phyloP scores from a whole-genome alignment of 2,329 filamentous ascomycete species.

The Botrytis porri region DNA sequence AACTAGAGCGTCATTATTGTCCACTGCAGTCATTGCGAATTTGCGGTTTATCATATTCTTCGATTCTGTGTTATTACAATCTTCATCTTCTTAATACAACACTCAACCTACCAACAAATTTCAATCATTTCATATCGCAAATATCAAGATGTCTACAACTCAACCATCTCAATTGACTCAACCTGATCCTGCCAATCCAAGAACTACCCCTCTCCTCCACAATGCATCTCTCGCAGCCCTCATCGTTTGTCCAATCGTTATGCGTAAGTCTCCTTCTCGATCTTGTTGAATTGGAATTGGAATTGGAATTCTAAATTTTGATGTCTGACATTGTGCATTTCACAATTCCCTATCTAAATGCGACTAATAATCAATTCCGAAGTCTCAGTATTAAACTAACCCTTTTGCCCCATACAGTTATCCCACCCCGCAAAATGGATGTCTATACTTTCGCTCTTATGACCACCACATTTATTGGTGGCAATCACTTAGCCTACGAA shows the following conservation, averaged over 20 bases:
- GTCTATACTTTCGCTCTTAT: slow-evolving; percentile 55
- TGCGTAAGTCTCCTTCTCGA: slow-evolving; percentile 26
- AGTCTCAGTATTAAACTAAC: neutral
- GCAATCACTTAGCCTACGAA: slow-evolving; percentile 35
- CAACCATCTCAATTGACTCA: slow-evolving; percentile 3
- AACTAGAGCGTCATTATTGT: slow-evolving; percentile 9
- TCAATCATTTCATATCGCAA: neutral
- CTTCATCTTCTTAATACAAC: neutral
- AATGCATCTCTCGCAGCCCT: slow-evolving; percentile 45
- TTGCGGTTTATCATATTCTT: neutral
- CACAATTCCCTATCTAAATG: neutral
- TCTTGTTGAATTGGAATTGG: neutral
- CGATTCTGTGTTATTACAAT: neutral
- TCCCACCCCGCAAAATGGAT: slow-evolving; percentile 62
- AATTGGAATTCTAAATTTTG: neutral
- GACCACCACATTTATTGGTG: slow-evolving; percentile 38
- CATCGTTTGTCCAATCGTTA: slow-evolving; percentile 52
- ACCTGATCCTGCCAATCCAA: slow-evolving; percentile 3
- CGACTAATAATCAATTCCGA: neutral
- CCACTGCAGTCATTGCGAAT: neutral
- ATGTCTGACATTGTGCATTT: neutral
- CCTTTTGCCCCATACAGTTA: slow-evolving; percentile 29
- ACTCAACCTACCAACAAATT: neutral
- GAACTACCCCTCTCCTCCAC: slow-evolving; percentile 25
- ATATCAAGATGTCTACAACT: slow-evolving; percentile 5